Conservation (phyloP, 2,329 filamentous ascomycete species). For the Colletotrichum tropicicola region DNA sequence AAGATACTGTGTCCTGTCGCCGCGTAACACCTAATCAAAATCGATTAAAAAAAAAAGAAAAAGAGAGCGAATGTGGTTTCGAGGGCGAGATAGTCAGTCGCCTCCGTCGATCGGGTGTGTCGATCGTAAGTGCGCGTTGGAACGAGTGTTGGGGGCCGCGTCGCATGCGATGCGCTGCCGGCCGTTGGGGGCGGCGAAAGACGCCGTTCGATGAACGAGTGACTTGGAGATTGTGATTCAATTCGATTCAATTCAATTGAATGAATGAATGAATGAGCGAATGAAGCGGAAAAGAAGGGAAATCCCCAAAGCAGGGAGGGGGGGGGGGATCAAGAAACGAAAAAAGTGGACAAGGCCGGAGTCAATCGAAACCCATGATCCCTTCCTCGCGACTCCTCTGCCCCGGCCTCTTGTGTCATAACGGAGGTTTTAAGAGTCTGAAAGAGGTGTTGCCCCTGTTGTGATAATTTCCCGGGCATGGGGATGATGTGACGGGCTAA, state of each 20-base stretch:
- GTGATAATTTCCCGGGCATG: conserved; percentile 29
- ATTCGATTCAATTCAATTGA: not conserved
- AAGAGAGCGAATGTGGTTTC: conserved; percentile 2
- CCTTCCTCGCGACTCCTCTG: not conserved
- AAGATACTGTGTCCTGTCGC: no score
- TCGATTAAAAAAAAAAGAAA: no score
- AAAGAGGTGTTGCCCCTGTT: conserved; percentile 26
- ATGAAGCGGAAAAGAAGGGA: not conserved
- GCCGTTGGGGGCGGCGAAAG: not conserved
- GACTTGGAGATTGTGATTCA: not conserved
- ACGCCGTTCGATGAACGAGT: not conserved
- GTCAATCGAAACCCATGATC: conserved; percentile 26
- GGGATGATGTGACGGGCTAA: conserved; percentile 28
- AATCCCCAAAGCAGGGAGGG: not conserved
- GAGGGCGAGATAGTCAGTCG: no score
- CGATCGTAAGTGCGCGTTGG: not conserved
- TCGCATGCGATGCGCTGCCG: no score
- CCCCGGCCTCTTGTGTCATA: conserved; percentile 23
- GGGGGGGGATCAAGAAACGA: conserved; percentile 6
- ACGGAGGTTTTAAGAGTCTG: conserved; percentile 11
- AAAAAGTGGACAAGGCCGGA: conserved; percentile 17
- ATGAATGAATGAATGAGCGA: conserved; percentile 1
- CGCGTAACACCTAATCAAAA: no score
- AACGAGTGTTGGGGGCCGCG: no score
- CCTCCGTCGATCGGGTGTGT: conserved; percentile 1